Evolutionary conservation across 768 basidiomycete genomes (phyloP).

Genomic region (Auriculariales sp.): DNA sequence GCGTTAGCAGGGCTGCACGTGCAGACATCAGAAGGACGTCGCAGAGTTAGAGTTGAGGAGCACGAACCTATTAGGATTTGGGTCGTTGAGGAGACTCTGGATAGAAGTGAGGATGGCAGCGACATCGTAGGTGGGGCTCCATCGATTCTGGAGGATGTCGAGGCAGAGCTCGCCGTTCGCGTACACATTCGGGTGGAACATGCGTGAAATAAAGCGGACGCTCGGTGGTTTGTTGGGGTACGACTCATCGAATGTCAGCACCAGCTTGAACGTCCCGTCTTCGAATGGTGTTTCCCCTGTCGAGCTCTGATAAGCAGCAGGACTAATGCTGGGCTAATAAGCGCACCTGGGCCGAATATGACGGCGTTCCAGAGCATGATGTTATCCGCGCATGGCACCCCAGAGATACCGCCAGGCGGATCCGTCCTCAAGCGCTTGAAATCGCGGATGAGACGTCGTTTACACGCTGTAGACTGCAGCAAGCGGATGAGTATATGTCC

Average conservation of each 20-base stretch:
- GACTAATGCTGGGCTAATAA: background rate
- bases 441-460: constrained; percentile 90
- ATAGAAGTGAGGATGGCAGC: constrained; percentile 96
- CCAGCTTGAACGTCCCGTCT: constrained; percentile 95
- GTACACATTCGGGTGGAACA: constrained; percentile 99
- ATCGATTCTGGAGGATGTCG: constrained; percentile 96
- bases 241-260: constrained; percentile 90
- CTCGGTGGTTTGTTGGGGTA: constrained; percentile 98
- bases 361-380: constrained; percentile 99
- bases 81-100: constrained; percentile 90
- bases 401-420: constrained; percentile 91
- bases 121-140: constrained; percentile 98
- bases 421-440: constrained; percentile 92
- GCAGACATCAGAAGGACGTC: background rate
- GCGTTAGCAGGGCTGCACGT: constrained; percentile 80
- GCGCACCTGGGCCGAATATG: constrained; percentile 91
- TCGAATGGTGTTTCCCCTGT: constrained; percentile 98
- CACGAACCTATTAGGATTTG: constrained; percentile 69
- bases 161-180: constrained; percentile 96
- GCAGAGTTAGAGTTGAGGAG: background rate
- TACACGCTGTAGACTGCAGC: constrained; percentile 78
- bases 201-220: constrained; percentile 90
- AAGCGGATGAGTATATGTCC: background rate
- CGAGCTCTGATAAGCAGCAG: background rate
- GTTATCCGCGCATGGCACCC: constrained; percentile 93